Evolutionary conservation across 495 filamentous ascomycete species (phyloP), one percentile per base, ranked within the genome.

Genomic region (Cladorrhinum samala): DNA sequence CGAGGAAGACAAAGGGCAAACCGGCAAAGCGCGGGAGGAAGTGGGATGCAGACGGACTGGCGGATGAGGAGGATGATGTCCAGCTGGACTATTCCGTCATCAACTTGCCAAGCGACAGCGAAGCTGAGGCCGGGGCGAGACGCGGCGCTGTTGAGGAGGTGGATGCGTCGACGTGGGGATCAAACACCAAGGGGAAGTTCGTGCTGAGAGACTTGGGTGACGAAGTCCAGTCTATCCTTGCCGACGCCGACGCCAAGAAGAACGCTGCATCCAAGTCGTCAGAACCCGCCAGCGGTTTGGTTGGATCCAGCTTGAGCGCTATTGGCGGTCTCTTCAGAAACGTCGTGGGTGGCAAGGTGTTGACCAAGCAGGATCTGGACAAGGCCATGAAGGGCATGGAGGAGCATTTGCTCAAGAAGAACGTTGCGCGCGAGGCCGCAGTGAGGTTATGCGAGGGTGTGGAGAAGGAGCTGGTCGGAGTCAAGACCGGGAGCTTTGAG

Each of bases 361-460:
- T 98, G 61, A 94, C 89, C 0, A 87, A 90, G 60, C 76, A 84
- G 38, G 91, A 96, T 58, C 74, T 98, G 17, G 85, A 89, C 44
- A 95, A 94, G 67, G 86, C 93, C 7, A 82, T 98, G 73, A 89
- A 89, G 65, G 87, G 84, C 5, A 97, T 98, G 93, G 88, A 95
- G 56, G 90, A 95, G 49, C 94, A 97, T 71, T 77, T 98, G 4
- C 68, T 96, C 42, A 86, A 85, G 68, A 98, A 98, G 77, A 98
- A 98, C 61, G 91, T 98, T 42, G 94, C 93, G 7, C 85, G 87
- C 38, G 92, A 96, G 73, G 93, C 93, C 25, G 94, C 93, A 7
- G 79, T 94, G 33, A 87, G 93, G 47, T 75, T 98, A 36, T 95
- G 91, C 66, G 87, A 95, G 46, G 88, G 89, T 30, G 92, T 97